phyloP scores from a whole-genome alignment of 2,329 filamentous ascomycete species.

The Cylindrodendrum hubeiense region DNA sequence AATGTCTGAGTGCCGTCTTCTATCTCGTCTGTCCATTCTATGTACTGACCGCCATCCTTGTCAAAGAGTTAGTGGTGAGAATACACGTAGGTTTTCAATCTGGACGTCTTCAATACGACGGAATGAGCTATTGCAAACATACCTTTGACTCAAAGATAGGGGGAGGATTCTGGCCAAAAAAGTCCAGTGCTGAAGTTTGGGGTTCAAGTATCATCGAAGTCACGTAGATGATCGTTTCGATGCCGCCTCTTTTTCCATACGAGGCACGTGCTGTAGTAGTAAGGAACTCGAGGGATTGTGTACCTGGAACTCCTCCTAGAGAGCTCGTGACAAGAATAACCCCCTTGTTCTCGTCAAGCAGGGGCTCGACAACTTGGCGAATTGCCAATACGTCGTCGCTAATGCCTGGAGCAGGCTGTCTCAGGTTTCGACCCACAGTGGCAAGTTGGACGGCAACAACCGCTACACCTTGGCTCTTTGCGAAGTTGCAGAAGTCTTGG shows the following conservation, averaged over 20 bases:
- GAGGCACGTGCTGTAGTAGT: no score
- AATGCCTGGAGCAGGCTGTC: constrained; percentile 19
- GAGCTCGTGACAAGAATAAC: constrained; percentile 30
- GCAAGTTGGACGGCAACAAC: constrained; percentile 12
- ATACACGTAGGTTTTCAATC: no score
- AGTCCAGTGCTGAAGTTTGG: constrained; percentile 9
- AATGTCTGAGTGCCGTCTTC: constrained; percentile 15
- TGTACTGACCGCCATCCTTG: constrained; percentile 16
- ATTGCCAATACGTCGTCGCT: constrained; percentile 25
- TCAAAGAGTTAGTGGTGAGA: not conserved
- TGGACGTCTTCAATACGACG: not conserved
- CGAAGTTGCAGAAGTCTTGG: constrained; percentile 11
- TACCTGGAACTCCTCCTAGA: constrained; percentile 29
- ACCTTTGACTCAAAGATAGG: constrained; percentile 3
- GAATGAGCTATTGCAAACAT: not conserved
- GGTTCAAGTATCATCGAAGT: constrained; percentile 20
- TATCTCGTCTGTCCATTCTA: constrained; percentile 1
- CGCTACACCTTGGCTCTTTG: constrained; percentile 5
- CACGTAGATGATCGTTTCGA: constrained; percentile 26
- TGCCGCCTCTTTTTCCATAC: constrained; percentile 1
- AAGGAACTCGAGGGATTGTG: constrained; percentile 12
- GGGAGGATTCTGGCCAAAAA: constrained; percentile 15
- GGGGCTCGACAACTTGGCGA: constrained; percentile 2
- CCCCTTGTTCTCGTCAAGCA: constrained; percentile 8
- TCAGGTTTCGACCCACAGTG: constrained; percentile 19